Evolutionary conservation across 2,329 filamentous ascomycete genomes (phyloP).

Genomic region (Cladosporium sp.): DNA sequence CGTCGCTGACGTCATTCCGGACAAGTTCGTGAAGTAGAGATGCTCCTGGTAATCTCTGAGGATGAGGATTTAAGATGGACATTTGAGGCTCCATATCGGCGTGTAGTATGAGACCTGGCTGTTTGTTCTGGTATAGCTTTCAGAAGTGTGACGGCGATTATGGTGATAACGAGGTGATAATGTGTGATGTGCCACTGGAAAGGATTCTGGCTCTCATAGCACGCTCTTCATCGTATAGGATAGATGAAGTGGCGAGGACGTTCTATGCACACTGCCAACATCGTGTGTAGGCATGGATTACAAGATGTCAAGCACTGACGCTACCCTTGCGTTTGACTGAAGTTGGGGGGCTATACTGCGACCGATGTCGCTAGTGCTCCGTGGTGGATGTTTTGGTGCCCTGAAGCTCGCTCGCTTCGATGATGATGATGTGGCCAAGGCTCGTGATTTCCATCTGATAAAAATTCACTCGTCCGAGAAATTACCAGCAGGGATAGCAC

Average conservation of each 20-base stretch:
- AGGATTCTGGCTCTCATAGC: not conserved
- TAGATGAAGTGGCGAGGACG: constrained; percentile 6
- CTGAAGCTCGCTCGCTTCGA: not conserved
- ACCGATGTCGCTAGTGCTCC: constrained; percentile 10
- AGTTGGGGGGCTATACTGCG: constrained; percentile 6
- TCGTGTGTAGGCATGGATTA: not conserved
- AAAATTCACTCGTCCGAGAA: constrained; percentile 7
- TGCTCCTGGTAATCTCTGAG: constrained; percentile 51
- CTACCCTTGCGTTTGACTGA: constrained; percentile 4
- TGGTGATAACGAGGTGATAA: not conserved
- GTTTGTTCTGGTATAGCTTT: too few species aligned
- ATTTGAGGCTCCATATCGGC: constrained; percentile 24
- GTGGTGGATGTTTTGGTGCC: constrained; percentile 2
- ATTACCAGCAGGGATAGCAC: not conserved
- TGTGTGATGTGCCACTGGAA: not conserved
- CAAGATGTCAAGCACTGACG: constrained; percentile 5
- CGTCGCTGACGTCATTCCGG: constrained; percentile 21
- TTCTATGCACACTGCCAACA: constrained; percentile 1
- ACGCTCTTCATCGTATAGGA: constrained; percentile 2
- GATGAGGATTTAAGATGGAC: constrained; percentile 57
- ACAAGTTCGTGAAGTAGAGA: constrained; percentile 62
- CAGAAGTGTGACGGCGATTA: not conserved
- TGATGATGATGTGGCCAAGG: constrained; percentile 6
- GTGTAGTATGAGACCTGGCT: too few species aligned
- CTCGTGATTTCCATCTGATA: constrained; percentile 4